Conservation (phyloP, 257 asterid genomes). For the Petrea volubilis region DNA sequence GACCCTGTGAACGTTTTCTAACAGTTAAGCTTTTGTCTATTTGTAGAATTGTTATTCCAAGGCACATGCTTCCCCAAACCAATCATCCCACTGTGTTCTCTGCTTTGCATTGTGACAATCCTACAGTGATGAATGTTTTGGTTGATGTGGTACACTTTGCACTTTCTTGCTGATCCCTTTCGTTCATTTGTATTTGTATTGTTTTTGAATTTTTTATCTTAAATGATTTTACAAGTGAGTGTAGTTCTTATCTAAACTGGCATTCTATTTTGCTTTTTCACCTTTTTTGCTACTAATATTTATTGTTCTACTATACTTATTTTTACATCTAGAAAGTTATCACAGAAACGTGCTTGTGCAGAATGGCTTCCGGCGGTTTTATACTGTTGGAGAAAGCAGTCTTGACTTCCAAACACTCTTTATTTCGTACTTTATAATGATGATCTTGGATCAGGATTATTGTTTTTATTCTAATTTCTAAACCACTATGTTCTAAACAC, state of each 20-base stretch:
- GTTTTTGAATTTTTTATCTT: not conserved
- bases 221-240: not conserved
- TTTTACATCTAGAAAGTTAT: slow-evolving; percentile 6
- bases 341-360: not conserved
- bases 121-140: slow-evolving; percentile 75
- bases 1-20: slow-evolving; percentile 13
- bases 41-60: slow-evolving; percentile 76
- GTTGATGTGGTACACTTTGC: slow-evolving; percentile 71
- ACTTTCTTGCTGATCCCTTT: slow-evolving; percentile 16
- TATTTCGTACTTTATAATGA: not conserved
- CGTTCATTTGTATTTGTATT: slow-evolving; percentile 1
- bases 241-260: slow-evolving; percentile 2
- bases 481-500: slow-evolving; percentile 8
- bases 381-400: slow-evolving; percentile 11
- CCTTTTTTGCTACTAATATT: not conserved
- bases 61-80: slow-evolving; percentile 94
- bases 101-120: slow-evolving; percentile 65
- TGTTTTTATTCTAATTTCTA: slow-evolving; percentile 15
- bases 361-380: slow-evolving; percentile 20
- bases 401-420: slow-evolving; percentile 11
- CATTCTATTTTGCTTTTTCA: not conserved
- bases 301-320: not conserved
- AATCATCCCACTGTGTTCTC: slow-evolving; percentile 80
- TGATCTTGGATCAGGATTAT: slow-evolving; percentile 4
- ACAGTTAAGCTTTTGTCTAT: slow-evolving; percentile 26